phyloP scores from a whole-genome alignment of 176 grass and related monocot genomes.

The Echinochloa phyllopogon region DNA sequence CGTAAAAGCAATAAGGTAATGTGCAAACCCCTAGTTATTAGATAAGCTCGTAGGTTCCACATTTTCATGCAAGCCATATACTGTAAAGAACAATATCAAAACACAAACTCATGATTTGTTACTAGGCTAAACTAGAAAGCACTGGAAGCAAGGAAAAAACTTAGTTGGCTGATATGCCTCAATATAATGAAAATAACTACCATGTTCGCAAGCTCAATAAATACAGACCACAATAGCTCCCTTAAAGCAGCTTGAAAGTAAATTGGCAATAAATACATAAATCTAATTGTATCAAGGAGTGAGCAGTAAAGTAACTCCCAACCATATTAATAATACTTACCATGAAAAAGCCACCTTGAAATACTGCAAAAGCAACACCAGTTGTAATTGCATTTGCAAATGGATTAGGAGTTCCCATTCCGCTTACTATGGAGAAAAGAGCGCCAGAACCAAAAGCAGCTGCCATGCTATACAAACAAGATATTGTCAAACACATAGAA shows the following conservation, averaged over 20 bases:
- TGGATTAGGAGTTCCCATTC: slow-evolving; percentile 81
- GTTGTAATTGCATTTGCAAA: slow-evolving; percentile 57
- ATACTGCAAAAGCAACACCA: slow-evolving; percentile 79
- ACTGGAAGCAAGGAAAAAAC: neutral
- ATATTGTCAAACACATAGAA: slow-evolving; percentile 25
- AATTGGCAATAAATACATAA: slow-evolving; percentile 19
- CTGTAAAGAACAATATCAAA: slow-evolving; percentile 15
- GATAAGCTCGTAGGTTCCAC: neutral
- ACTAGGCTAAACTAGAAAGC: slow-evolving; percentile 18
- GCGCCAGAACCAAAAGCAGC: slow-evolving; percentile 95
- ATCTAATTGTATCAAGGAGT: neutral
- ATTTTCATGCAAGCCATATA: slow-evolving; percentile 15
- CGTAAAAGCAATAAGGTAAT: neutral
- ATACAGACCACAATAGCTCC: neutral
- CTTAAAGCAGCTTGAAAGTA: neutral
- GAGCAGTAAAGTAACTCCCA: slow-evolving; percentile 11
- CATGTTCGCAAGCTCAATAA: neutral
- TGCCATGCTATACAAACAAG: slow-evolving; percentile 68
- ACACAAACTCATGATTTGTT: neutral
- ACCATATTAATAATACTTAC: slow-evolving; percentile 44
- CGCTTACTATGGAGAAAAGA: slow-evolving; percentile 89
- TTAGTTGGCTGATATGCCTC: neutral
- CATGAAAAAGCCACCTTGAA: slow-evolving; percentile 92
- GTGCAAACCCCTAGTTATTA: neutral
- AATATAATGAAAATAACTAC: slow-evolving; percentile 15